Conservation (phyloP, 2,329 filamentous ascomycete genomes). For the Elsinoe perseae region DNA sequence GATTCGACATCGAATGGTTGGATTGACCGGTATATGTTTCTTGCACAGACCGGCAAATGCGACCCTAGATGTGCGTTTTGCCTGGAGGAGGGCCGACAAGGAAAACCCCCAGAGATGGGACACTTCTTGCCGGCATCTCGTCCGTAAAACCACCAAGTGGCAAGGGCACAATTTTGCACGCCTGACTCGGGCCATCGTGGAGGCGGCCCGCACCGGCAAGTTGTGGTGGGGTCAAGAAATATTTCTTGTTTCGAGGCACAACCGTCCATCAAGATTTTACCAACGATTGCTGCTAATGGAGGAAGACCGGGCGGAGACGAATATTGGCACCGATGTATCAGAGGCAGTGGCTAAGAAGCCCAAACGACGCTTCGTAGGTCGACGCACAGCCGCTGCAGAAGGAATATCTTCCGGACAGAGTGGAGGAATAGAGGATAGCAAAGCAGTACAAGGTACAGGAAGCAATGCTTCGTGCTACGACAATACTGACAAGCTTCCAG, state of each 20-base stretch:
- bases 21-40: not conserved
- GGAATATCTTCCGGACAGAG: slow-evolving; percentile 35
- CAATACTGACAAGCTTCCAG: slow-evolving; percentile 47
- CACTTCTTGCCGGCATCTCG: not conserved
- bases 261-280: not conserved
- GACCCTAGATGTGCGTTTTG: not conserved
- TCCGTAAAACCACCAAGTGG: not conserved
- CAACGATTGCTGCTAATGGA: slow-evolving; percentile 55
- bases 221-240: not conserved
- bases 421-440: slow-evolving; percentile 49
- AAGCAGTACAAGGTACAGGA: slow-evolving; percentile 59
- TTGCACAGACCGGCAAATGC: not conserved
- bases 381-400: slow-evolving; percentile 62
- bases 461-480: no score
- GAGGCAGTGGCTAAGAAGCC: slow-evolving; percentile 61
- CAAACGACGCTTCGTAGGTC: slow-evolving; percentile 85
- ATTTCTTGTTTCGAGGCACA: no score
- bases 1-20: not conserved
- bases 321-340: slow-evolving; percentile 62
- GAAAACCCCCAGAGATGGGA: slow-evolving; percentile 3
- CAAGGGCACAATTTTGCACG: not conserved
- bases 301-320: slow-evolving; percentile 61
- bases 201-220: not conserved
- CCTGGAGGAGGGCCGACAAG: not conserved
- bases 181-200: not conserved